Evolutionary conservation across 202 grass and related monocot species (phyloP), one percentile per base, ranked within the genome.

Genomic region (Dendrocalamus latiflorus): DNA sequence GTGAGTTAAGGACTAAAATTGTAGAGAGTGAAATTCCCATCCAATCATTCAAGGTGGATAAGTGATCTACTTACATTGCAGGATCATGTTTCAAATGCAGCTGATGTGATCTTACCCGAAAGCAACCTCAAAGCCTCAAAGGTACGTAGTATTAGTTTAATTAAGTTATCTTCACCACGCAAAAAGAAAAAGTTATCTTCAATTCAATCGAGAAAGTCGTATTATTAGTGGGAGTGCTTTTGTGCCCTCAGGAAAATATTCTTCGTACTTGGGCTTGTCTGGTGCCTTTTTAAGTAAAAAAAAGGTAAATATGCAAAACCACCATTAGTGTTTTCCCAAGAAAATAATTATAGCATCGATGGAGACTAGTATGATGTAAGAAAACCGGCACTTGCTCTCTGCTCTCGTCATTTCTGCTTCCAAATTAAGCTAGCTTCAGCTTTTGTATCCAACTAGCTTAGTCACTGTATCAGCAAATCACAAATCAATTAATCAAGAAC

Each of bases 101-200:
- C 12, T 72, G 39, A 58, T 58, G 11, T 26, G 22, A 85, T 70
- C 64, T 47, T 68, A 69, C 50, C 1, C 8, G n/a, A 80, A 80
- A 85, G 76, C 76, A 64, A 76, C n/a, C 61, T 72, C 37, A 7
- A 68, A 56, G 14, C 47, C 45, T 56, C 56, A 64, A 77, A 87
- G 44, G 36, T 62, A 54, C 8, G 51, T 2, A n/a, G 25, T 70
- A 53, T 14, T 59, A 68, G 59, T 73, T 72, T 78, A 73, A 61
- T 83, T 77, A 77, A 26, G 15, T 14, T 82, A 87, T 69, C 71
- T 28, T 63, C 18, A 37, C 33, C 4, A 4, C 33, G 33, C 33
- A 33, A 33, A 33, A 33, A 33, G 4, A 33, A 33, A n/a, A 33
- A 33, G 4, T 76, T 76, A 87, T 69, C 71, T 28, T 54, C 18